Base-by-base conservation (phyloP, 345 rosid species). In the Noccaea caerulescens region DNA sequence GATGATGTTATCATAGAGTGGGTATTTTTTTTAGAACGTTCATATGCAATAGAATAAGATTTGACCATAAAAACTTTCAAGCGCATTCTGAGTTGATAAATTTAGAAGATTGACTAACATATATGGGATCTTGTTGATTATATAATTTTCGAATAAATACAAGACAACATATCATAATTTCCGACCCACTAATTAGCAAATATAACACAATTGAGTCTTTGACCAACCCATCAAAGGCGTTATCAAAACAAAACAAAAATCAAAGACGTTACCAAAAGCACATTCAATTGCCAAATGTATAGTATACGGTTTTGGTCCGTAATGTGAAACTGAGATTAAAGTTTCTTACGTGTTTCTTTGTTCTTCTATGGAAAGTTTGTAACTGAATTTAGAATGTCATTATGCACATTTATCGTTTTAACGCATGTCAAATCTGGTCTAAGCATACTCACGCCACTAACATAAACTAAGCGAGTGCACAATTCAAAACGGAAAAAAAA, bases 291-390 rank as follows among this genome's bases (percentile, higher is more conserved):
- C 41, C 6, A 60, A 34, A 44, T 75, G 8, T 43, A 34, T 39
- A 30, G n/a, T 58, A 6, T 57, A 66, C 30, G 54, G 38, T 42
- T 66, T 74, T 33, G 66, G 67, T 66, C 60, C 72, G 52, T 58
- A 50, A 52, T 74, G 56, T 59, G 69, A 68, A 68, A 61, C 68
- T 8, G 39, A 46, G 6, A 55, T 46, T n/a, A 69, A 43, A 18
- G 58, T 68, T 61, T 75, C 44, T 75, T 69, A 75, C 79, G 79
- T 75, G 70, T 54, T 75, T 69, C 74, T 69, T 69, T 75, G 59
- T 75, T 45, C 45, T 47, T 75, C 74, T 68, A 8, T 60, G 7
- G 55, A 55, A 44, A 68, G 63, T 53, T 68, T 67, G 64, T 62
- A 46, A 65, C 63, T 69, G 74, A 62, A 62, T 61, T 49, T 39